Evolutionary conservation across 83 land plant genomes (phyloP), one percentile per base, ranked within the genome.

Genomic region (Picea abies): DNA sequence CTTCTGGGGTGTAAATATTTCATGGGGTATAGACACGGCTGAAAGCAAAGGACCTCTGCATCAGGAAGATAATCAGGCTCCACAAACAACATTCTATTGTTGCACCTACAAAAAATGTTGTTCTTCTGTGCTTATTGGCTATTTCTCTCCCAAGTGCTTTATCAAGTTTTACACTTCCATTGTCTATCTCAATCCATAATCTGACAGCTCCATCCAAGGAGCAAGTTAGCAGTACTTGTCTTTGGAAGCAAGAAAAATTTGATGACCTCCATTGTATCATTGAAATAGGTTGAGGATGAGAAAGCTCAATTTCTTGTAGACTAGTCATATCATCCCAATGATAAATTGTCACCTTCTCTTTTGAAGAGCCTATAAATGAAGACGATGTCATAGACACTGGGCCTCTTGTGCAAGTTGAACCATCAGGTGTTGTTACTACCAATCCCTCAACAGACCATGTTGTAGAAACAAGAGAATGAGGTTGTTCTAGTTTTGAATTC

Each of bases 211-310:
- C 99, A 92, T 97, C 97, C 73, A 88, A 81, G 84, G 91, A 96
- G 79, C 93, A 93, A 23, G 99, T 97, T 35, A 97, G 83, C 60
- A 97, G 87, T 11, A 97, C 87, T 26, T 86, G 44, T 78, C 90
- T 84, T 17, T 56, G 87, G 63, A 68, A 82, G 78, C 67, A 63
- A 84, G 60, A 22, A n/a, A 47, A 22, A 41, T 47, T 75, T 47
- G 84, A 86, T 19, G 97, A 98, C 82, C 99, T 93, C 99, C 99
- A 97, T 67, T 96, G 96, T 64, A 97, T 82, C 88, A 86, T 85
- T 44, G 87, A 83, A 37, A 97, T 87, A 71, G 91, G 92, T 67
- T 83, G 87, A 69, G 99, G 98, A 87, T 97, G 99, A 41, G 60
- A 58, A 19, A 97, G 87, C 67, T 89, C 89, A 81, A 82, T 63